Evolutionary conservation across 352 stramenopile species (phyloP).

Genomic region (Achlya hypogyna): DNA sequence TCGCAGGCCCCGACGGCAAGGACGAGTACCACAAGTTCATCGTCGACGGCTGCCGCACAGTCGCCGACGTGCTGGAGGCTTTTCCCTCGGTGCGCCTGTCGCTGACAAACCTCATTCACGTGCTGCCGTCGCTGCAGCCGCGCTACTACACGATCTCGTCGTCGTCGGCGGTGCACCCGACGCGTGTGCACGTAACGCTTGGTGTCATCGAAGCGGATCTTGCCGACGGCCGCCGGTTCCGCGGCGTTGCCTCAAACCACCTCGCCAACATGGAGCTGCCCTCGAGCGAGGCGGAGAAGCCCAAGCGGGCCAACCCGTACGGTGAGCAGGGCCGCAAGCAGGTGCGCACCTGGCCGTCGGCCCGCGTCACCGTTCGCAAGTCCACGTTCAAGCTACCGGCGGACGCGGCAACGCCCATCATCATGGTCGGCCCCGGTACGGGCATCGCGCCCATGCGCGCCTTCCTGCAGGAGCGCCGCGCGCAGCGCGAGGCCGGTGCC

Average conservation of each 20-base stretch:
- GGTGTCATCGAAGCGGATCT: constrained; percentile 84
- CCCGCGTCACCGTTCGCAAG: constrained; percentile 89
- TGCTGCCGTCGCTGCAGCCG: constrained; percentile 91
- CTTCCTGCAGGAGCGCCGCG: constrained; percentile 91
- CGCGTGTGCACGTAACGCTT: constrained; percentile 93
- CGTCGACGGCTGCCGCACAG: constrained; percentile 81
- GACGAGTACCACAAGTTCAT: constrained; percentile 92
- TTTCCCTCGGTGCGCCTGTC: constrained; percentile 65
- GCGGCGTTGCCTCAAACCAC: constrained; percentile 92
- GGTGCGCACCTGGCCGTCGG: constrained; percentile 47
- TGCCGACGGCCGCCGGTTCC: constrained; percentile 70
- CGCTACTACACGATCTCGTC: constrained; percentile 99
- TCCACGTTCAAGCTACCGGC: constrained; percentile 94
- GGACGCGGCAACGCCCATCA: constrained; percentile 85
- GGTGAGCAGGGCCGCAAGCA: constrained; percentile 64
- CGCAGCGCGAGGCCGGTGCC: constrained; percentile 49
- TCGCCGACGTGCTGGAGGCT: constrained; percentile 86
- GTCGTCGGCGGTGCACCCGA: constrained; percentile 86
- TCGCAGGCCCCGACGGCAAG: constrained; percentile 85
- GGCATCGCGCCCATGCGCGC: constrained; percentile 98
- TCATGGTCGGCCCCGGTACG: constrained; percentile 94
- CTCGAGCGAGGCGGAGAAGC: constrained; percentile 34
- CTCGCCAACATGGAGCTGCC: constrained; percentile 57
- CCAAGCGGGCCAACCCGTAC: constrained; percentile 40
- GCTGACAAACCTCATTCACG: constrained; percentile 76